A percentile compares a stretch with the other conserved stretches of the same genome.
Evolutionary conservation across 1,139 yeast genomes (phyloP).

Genomic region (Groenewaldozyma sp.): DNA sequence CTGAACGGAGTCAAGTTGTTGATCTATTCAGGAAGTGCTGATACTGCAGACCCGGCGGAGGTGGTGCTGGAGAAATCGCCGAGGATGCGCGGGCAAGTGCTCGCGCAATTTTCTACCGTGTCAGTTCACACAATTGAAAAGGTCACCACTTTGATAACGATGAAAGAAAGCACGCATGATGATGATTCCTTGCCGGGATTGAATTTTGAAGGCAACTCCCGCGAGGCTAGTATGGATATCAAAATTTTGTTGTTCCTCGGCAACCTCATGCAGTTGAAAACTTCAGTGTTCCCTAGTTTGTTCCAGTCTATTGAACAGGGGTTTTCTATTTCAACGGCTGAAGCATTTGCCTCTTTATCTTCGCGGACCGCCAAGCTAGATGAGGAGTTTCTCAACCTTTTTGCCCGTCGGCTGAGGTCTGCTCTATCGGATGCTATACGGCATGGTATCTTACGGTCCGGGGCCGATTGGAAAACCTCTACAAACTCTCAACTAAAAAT

Average conservation of each 20-base stretch:
- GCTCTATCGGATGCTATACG: conserved; percentile 40
- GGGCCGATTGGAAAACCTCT: conserved; percentile 38
- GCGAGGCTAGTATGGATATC: conserved; percentile 29
- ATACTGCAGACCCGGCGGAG: background rate
- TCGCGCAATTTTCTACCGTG: conserved; percentile 11
- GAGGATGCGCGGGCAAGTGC: background rate
- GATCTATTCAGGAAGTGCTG: background rate
- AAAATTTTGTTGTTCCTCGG: conserved; percentile 38
- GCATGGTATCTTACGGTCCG: conserved; percentile 35
- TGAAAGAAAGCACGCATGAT: conserved; percentile 1
- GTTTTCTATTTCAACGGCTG: conserved; percentile 37
- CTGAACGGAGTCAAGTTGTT: background rate
- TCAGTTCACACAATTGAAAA: conserved; percentile 8
- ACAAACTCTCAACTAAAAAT: conserved; percentile 26
- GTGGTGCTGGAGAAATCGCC: conserved; percentile 1
- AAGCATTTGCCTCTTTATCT: conserved; percentile 35
- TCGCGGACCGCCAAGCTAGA: conserved; percentile 42
- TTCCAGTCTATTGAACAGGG: conserved; percentile 39
- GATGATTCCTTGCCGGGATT: background rate
- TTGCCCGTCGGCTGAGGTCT: conserved; percentile 42
- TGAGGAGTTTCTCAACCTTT: conserved; percentile 42
- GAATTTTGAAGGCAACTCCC: too few relatives aligned
- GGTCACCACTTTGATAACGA: conserved; percentile 5
- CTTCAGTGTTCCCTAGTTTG: conserved; percentile 38
- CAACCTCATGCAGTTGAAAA: conserved; percentile 42